These are phyloP conservation scores for Ceriops decandra DNA, from an alignment of 345 rosid genomes.

Conservation along the genomic window DNA sequence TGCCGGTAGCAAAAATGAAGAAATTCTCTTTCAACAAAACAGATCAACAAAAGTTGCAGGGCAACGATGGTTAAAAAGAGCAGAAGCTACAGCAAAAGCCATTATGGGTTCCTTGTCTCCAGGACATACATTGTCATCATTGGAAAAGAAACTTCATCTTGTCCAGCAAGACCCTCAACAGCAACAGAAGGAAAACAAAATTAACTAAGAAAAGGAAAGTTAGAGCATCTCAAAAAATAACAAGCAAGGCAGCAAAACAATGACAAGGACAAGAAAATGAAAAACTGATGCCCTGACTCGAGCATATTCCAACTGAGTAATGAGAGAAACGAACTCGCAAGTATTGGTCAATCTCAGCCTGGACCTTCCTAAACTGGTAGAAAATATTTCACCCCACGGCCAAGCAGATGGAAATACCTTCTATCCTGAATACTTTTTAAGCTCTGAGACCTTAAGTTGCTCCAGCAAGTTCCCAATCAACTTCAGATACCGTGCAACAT, in stretches of 20 bases:
- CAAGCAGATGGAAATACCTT: slow-evolving; percentile 89
- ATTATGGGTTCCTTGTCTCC: too few species aligned
- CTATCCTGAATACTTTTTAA: slow-evolving; percentile 87
- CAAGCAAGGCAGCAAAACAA: neutral
- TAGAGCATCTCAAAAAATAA: neutral
- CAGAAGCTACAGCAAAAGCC: too few species aligned
- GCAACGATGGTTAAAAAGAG: too few species aligned
- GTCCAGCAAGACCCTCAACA: too few species aligned
- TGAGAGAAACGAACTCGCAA: slow-evolving; percentile 83
- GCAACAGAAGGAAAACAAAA: too few species aligned
- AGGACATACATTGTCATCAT: too few species aligned
- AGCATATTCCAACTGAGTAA: slow-evolving; percentile 88
- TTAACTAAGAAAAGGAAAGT: too few species aligned
- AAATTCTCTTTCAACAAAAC: too few species aligned
- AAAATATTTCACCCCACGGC: slow-evolving; percentile 99
- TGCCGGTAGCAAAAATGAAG: too few species aligned
- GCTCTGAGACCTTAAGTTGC: slow-evolving; percentile 83
- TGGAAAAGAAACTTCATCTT: too few species aligned
- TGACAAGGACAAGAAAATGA: neutral
- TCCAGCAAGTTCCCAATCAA: slow-evolving; percentile 83
- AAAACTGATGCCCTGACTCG: slow-evolving; percentile 64
- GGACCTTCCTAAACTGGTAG: slow-evolving; percentile 89
- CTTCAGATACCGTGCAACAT: slow-evolving; percentile 85
- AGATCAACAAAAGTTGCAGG: too few species aligned
- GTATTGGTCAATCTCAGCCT: slow-evolving; percentile 87